A percentile compares a stretch with the other conserved stretches of the same genome.
These are phyloP conservation scores for Francoa sonchifolia DNA, from an alignment of 441 rosid genomes.

Conservation along the genomic window DNA sequence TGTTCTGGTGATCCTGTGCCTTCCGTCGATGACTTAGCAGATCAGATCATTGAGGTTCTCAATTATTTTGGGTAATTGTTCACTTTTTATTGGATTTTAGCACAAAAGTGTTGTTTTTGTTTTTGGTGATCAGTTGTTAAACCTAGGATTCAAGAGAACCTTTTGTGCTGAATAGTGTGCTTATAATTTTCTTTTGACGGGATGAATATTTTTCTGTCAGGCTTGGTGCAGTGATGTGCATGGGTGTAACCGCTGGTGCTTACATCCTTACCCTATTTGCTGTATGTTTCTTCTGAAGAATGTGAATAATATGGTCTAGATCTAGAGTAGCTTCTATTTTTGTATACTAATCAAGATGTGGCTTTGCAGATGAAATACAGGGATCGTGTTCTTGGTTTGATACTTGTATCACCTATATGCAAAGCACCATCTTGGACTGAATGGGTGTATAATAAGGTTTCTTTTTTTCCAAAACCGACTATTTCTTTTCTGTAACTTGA, in stretches of 20 bases:
- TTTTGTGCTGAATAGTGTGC: neutral
- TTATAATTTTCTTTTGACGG: conserved; percentile 11
- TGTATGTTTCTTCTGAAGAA: conserved; percentile 29
- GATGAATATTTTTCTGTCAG: conserved; percentile 24
- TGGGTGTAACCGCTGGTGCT: conserved; percentile 99
- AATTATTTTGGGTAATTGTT: conserved; percentile 69
- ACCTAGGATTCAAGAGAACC: neutral
- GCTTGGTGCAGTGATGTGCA: conserved; percentile 90
- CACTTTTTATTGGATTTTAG: neutral
- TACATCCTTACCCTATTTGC: conserved; percentile 83
- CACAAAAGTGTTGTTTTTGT: neutral
- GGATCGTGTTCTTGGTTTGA: conserved; percentile 76
- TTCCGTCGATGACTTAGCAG: conserved; percentile 82
- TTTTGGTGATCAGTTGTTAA: neutral
- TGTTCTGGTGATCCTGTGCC: conserved; percentile 40
- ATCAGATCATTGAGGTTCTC: conserved; percentile 79
- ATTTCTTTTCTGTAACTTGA: too few species aligned
- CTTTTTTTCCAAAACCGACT: conserved; percentile 12
- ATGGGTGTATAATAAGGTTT: conserved; percentile 88
- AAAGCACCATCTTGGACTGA: conserved; percentile 92
- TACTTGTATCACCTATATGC: conserved; percentile 87
- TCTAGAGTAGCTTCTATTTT: neutral
- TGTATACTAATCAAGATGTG: conserved; percentile 12
- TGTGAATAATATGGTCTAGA: neutral
- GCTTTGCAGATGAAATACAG: conserved; percentile 68